Conservation (phyloP, 768 basidiomycete genomes). For the Leucocoprinus leucothites region DNA sequence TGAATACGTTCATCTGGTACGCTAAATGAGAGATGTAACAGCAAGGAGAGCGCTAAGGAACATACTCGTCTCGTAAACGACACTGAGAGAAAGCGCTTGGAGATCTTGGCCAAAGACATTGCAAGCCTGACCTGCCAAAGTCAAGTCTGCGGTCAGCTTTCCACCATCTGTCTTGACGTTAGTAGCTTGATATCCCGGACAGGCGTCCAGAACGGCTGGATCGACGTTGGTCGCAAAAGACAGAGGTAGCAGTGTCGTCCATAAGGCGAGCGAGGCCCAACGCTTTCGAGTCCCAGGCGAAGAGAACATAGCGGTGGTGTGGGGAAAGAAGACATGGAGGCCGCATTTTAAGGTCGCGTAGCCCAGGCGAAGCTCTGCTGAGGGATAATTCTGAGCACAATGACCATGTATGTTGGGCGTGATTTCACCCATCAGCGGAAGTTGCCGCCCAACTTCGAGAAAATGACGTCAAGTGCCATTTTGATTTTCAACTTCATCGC, state of each 20-base stretch:
- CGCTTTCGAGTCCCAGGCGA: neutral
- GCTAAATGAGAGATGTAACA: neutral
- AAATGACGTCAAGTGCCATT: no score
- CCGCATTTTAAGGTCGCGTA: no score
- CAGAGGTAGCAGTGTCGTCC: neutral
- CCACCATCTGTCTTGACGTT: slow-evolving; percentile 38
- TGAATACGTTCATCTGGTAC: slow-evolving; percentile 53
- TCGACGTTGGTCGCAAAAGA: slow-evolving; percentile 20
- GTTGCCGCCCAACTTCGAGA: no score
- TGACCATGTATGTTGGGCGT: no score
- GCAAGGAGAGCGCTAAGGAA: neutral
- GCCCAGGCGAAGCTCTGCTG: no score
- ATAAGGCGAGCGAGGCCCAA: slow-evolving; percentile 4
- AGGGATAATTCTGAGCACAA: no score
- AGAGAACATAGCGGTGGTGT: slow-evolving; percentile 1
- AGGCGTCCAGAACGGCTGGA: slow-evolving; percentile 46
- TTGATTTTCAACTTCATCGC: no score
- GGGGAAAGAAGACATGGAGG: neutral
- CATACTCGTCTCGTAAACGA: slow-evolving; percentile 58
- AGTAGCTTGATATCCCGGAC: slow-evolving; percentile 55
- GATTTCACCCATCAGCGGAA: no score
- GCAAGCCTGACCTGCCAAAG: slow-evolving; percentile 49
- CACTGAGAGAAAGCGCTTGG: slow-evolving; percentile 40
- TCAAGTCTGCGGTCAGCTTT: slow-evolving; percentile 47
- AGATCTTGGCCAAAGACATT: slow-evolving; percentile 60